Evolutionary conservation across 169 alveolate genomes (phyloP).

Genomic region (Plasmodium gallinaceum): DNA sequence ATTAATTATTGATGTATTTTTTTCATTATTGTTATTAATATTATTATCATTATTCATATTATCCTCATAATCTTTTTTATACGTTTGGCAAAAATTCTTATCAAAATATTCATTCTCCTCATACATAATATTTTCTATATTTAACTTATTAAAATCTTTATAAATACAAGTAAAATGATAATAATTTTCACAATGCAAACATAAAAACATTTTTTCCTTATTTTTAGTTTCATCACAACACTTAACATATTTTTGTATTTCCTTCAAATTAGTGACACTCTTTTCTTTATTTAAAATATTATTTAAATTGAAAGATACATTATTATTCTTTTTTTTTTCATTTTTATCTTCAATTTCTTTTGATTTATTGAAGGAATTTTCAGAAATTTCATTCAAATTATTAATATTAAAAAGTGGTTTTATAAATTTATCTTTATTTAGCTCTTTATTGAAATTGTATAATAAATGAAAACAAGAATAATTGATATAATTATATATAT

Average conservation of each 20-base stretch:
- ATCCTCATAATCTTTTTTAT: conserved; percentile 6
- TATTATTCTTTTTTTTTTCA: neutral
- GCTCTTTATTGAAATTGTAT: conserved; percentile 32
- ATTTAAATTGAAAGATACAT: neutral
- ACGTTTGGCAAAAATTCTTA: neutral
- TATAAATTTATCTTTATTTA: conserved; percentile 29
- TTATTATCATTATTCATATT: neutral
- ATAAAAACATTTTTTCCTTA: neutral
- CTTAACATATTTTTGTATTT: conserved; percentile 20
- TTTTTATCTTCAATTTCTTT: neutral
- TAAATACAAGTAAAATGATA: conserved; percentile 41
- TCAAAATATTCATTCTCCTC: neutral
- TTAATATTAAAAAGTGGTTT: conserved; percentile 24
- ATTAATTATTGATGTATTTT: neutral
- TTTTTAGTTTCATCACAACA: conserved; percentile 42
- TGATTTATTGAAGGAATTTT: no score
- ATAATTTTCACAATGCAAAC: conserved; percentile 35
- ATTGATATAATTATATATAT: conserved; percentile 51
- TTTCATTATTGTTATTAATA: neutral
- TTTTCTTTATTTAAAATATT: neutral
- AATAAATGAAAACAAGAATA: conserved; percentile 42
- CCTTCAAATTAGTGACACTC: neutral
- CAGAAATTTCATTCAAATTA: no score
- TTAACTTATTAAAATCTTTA: conserved; percentile 9
- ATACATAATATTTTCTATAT: neutral